A percentile compares a stretch with the other conserved stretches of the same genome.
These are phyloP conservation scores for Phycomyces nitens DNA, from an alignment of 192 early-diverging fungal genomes.

Conservation along the genomic window DNA sequence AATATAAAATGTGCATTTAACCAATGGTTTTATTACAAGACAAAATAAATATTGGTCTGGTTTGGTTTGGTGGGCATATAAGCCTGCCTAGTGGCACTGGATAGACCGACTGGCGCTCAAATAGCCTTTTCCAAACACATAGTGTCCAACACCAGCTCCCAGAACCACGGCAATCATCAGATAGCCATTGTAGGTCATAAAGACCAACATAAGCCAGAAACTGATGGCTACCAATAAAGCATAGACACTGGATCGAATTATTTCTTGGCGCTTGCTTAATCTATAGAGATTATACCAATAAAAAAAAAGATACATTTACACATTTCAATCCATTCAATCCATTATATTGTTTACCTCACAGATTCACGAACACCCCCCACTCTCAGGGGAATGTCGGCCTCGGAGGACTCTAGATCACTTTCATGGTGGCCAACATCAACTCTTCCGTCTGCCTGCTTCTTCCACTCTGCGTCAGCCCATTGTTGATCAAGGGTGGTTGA, in stretches of 20 bases:
- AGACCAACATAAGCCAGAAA: slow-evolving; percentile 75
- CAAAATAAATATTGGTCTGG: no score
- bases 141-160: slow-evolving; percentile 68
- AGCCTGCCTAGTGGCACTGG: slow-evolving; percentile 31
- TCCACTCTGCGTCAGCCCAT: slow-evolving; percentile 28
- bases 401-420: slow-evolving; percentile 22
- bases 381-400: slow-evolving; percentile 2
- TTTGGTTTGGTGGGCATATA: no score
- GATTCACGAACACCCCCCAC: slow-evolving; percentile 2
- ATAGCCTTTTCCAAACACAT: slow-evolving; percentile 39
- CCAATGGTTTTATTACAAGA: no score
- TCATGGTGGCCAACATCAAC: slow-evolving; percentile 12
- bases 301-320: neutral
- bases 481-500: slow-evolving; percentile 36
- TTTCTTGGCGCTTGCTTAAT: slow-evolving; percentile 36
- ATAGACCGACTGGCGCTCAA: slow-evolving; percentile 22
- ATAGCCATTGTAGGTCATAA: slow-evolving; percentile 83
- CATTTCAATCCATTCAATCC: slow-evolving; percentile 1
- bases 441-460: slow-evolving; percentile 7
- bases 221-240: slow-evolving; percentile 63
- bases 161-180: slow-evolving; percentile 63
- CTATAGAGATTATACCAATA: neutral
- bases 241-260: slow-evolving; percentile 62
- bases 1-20: no score
- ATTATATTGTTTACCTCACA: slow-evolving; percentile 15